Evolutionary conservation across 257 asterid genomes (phyloP).

Genomic region (Vinca minor): DNA sequence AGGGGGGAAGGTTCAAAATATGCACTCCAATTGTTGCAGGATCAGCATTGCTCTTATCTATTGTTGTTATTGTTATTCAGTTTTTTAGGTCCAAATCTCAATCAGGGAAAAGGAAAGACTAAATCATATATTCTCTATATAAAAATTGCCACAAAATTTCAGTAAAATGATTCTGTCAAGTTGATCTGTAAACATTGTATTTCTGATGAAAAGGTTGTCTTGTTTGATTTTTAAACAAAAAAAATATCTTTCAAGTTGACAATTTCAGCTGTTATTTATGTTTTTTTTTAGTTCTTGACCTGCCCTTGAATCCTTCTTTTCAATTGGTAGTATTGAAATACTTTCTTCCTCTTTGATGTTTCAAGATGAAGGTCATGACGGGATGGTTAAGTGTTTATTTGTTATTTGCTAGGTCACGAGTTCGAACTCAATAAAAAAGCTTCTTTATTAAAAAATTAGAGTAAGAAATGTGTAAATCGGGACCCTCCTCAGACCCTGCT

Average conservation of each 20-base stretch:
- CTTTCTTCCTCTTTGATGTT: too few species aligned
- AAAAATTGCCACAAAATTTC: not conserved
- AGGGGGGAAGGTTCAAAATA: slow-evolving; percentile 24
- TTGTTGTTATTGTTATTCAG: slow-evolving; percentile 60
- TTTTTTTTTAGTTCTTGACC: not conserved
- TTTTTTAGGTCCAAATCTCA: slow-evolving; percentile 40
- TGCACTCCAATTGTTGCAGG: slow-evolving; percentile 70
- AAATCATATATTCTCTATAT: slow-evolving; percentile 3
- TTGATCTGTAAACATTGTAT: not conserved
- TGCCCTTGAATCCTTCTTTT: not conserved
- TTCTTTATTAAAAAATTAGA: too few species aligned
- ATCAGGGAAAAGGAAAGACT: slow-evolving; percentile 32
- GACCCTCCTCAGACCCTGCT: too few species aligned
- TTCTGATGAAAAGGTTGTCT: not conserved
- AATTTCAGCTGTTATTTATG: too few species aligned
- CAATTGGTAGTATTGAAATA: too few species aligned
- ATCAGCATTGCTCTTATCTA: slow-evolving; percentile 61
- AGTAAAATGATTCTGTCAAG: not conserved
- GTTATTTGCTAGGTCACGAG: too few species aligned
- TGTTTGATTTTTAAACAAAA: too few species aligned
- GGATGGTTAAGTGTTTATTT: too few species aligned
- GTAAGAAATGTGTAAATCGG: too few species aligned
- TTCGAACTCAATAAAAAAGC: too few species aligned
- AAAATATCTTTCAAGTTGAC: too few species aligned
- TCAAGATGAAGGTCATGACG: too few species aligned